Evolutionary conservation across 169 alveolate species (phyloP).

Genomic region (Eimeria mitis): DNA sequence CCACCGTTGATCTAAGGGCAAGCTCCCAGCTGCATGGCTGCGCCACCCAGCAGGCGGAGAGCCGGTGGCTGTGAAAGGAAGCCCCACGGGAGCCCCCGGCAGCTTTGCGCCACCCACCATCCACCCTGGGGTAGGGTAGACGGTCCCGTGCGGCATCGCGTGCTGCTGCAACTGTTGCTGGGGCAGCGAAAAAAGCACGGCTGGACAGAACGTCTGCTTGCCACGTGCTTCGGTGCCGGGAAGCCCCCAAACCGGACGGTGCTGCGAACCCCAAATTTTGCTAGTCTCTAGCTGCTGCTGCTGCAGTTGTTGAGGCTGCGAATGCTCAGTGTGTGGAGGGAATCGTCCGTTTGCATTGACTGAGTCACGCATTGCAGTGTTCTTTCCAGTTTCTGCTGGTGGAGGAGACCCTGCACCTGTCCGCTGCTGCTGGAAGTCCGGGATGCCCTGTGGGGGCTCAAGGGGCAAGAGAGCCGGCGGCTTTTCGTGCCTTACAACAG

Average conservation of each 20-base stretch:
- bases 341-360: not conserved
- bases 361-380: not conserved
- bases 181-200: not conserved
- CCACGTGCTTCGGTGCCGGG: not conserved
- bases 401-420: not conserved
- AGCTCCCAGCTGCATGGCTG: not conserved
- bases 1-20: constrained; percentile 12
- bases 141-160: not conserved
- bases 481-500: constrained; percentile 39
- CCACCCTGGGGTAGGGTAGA: not conserved
- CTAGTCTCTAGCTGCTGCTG: constrained; percentile 22
- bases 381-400: not conserved
- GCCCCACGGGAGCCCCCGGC: not conserved
- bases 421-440: not conserved
- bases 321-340: not conserved
- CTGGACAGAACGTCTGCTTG: not conserved
- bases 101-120: not conserved
- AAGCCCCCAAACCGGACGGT: not conserved
- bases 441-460: constrained; percentile 27
- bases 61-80: not conserved
- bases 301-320: not conserved
- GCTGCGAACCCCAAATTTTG: not conserved
- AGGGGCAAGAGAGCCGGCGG: constrained; percentile 23
- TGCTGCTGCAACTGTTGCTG: constrained; percentile 43
- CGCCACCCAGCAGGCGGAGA: constrained; percentile 13